These are phyloP conservation scores for Populus trichocarpa DNA, from an alignment of 441 rosid genomes.

Conservation along the genomic window DNA sequence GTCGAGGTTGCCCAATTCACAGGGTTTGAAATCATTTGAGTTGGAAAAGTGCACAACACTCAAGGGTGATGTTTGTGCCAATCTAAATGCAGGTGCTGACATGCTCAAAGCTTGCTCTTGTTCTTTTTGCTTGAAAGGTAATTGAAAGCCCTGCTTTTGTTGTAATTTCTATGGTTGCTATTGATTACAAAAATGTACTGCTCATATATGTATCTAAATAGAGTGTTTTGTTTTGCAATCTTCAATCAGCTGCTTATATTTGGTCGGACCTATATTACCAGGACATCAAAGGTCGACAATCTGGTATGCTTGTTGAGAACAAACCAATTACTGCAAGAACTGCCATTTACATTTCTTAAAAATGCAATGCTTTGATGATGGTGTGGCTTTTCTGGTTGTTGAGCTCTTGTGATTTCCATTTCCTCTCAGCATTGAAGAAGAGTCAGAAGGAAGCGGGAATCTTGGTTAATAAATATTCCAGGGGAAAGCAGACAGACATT, in stretches of 20 bases:
- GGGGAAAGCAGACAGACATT: slow-evolving; percentile 42
- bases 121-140: slow-evolving; percentile 87
- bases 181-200: slow-evolving; percentile 8
- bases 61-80: slow-evolving; percentile 30
- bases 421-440: slow-evolving; percentile 62
- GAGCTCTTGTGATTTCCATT: slow-evolving; percentile 3
- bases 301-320: slow-evolving; percentile 41
- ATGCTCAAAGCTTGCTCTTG: slow-evolving; percentile 70
- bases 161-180: background rate
- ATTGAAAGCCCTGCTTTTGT: slow-evolving; percentile 10
- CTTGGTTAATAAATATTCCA: slow-evolving; percentile 50
- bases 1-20: slow-evolving; percentile 43
- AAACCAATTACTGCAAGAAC: background rate
- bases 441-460: slow-evolving; percentile 78
- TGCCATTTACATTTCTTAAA: slow-evolving; percentile 3
- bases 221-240: slow-evolving; percentile 15
- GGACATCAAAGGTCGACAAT: slow-evolving; percentile 78
- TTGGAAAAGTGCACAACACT: slow-evolving; percentile 45
- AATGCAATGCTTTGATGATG: background rate
- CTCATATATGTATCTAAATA: slow-evolving; percentile 3
- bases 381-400: background rate
- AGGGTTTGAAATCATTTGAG: slow-evolving; percentile 37
- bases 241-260: slow-evolving; percentile 77
- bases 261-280: slow-evolving; percentile 96
- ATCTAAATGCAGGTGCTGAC: slow-evolving; percentile 35